These are phyloP conservation scores for Calycina marina DNA, from an alignment of 2,329 filamentous ascomycete genomes.

Conservation along the genomic window DNA sequence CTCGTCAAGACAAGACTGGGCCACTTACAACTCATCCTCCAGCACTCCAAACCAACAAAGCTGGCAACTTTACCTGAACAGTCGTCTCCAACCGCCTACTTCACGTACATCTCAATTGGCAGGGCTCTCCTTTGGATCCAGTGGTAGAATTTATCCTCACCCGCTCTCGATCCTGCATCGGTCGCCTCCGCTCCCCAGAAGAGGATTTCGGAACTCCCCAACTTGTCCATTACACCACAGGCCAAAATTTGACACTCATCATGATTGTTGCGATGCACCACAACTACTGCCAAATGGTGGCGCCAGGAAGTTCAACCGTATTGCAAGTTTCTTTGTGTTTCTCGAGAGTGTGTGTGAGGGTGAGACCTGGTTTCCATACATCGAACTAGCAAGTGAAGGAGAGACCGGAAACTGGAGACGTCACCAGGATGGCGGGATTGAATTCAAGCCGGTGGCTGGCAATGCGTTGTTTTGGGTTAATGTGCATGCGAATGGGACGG, in stretches of 20 bases:
- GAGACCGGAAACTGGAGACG: not conserved
- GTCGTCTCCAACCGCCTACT: no score
- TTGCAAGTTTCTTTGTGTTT: slow-evolving; percentile 8
- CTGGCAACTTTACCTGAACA: no score
- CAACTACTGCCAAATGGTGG: slow-evolving; percentile 1
- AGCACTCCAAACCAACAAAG: no score
- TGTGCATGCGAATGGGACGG: slow-evolving; percentile 10
- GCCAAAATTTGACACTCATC: slow-evolving; percentile 7
- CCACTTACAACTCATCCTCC: no score
- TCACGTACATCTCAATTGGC: not conserved
- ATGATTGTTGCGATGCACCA: slow-evolving; percentile 8
- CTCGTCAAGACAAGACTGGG: no score
- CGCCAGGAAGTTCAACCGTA: not conserved
- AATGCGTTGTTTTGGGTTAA: slow-evolving; percentile 13
- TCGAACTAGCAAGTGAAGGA: not conserved
- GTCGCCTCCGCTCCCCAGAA: slow-evolving; percentile 3
- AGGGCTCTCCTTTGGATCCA: not conserved
- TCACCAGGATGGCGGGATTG: not conserved
- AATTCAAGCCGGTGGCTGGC: slow-evolving; percentile 6
- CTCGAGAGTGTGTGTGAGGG: slow-evolving; percentile 4
- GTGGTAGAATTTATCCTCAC: slow-evolving; percentile 6
- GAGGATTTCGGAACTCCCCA: slow-evolving; percentile 8
- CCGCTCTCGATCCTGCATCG: slow-evolving; percentile 6
- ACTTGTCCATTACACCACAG: slow-evolving; percentile 8
- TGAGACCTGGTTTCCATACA: slow-evolving; percentile 11